Conservation (phyloP, 495 filamentous ascomycete species). For the Hypoxylon fragiforme region DNA sequence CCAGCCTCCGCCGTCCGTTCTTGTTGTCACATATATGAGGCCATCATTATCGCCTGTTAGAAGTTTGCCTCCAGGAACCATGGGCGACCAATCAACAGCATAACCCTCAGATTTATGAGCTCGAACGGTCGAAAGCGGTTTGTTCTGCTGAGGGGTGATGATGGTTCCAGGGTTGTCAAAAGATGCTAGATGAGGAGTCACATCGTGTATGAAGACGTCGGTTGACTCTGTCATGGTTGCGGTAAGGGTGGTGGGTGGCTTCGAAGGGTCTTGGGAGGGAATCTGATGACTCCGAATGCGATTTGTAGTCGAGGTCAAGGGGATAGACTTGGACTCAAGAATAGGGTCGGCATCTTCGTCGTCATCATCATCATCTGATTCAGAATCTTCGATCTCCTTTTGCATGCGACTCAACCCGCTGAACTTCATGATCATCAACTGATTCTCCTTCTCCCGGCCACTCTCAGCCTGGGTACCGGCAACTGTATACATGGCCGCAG, state of each 20-base stretch:
- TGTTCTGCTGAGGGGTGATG: slow-evolving; percentile 78
- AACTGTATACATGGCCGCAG: slow-evolving; percentile 90
- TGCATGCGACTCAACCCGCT: slow-evolving; percentile 88
- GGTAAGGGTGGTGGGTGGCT: slow-evolving; percentile 75
- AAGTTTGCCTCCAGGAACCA: slow-evolving; percentile 74
- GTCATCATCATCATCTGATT: slow-evolving; percentile 71
- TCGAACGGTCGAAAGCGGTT: slow-evolving; percentile 80
- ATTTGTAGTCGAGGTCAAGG: slow-evolving; percentile 83
- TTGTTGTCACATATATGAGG: slow-evolving; percentile 81
- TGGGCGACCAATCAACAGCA: slow-evolving; percentile 89
- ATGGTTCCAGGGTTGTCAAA: slow-evolving; percentile 86
- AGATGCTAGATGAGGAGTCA: slow-evolving; percentile 80
- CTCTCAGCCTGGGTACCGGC: slow-evolving; percentile 89
- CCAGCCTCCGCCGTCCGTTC: slow-evolving; percentile 84
- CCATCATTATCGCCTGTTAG: slow-evolving; percentile 91
- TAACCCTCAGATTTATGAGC: slow-evolving; percentile 95
- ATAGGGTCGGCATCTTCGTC: slow-evolving; percentile 89
- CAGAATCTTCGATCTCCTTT: slow-evolving; percentile 58
- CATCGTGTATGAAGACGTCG: slow-evolving; percentile 88
- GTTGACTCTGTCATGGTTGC: slow-evolving; percentile 90
- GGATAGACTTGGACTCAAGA: slow-evolving; percentile 88
- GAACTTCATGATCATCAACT: slow-evolving; percentile 93
- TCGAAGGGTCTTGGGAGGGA: slow-evolving; percentile 67
- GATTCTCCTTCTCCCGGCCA: slow-evolving; percentile 76
- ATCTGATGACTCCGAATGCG: slow-evolving; percentile 83